Base-by-base conservation (phyloP, 257 asterid genomes). In the Solanum sitiens region DNA sequence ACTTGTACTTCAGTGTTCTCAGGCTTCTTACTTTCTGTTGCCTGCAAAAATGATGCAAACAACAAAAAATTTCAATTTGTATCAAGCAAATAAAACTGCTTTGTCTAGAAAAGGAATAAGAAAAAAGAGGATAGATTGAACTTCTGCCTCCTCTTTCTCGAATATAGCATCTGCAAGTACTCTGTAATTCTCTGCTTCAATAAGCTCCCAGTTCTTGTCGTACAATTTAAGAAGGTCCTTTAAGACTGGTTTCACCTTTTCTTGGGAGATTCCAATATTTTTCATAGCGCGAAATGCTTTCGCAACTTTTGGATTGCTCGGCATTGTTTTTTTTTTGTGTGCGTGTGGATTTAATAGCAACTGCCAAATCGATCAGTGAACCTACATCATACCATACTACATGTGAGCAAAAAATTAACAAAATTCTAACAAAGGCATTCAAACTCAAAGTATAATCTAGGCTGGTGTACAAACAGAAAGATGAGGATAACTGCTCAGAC, bases 141-240 rank as follows among this genome's bases (percentile, higher is more conserved):
- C 98, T 90, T 92, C 87, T n/a, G 82, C 85, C 89, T 93, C 96
- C 77, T 94, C 97, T 83, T 86, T 87, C 76, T 95, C 98, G 89
- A 94, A 93, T 82, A 97, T 95, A 83, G 98, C 98, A 92, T 97
- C 98, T 8, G 94, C 94, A 82, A 97, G 99, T 89, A 90, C 96
- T 83, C 98, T 91, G 90, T 94, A 97, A 61, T 93, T 94, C 90
- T 93, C 98, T 75, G 87, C 96, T 90, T 95, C 99, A 86, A 97
- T 97, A 67, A 88, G 97, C 68, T 68, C 93, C 99, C 99, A 97
- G 87, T 95, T 95, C 86, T 94, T 92, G 35, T 94, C 93, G 86
- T 88, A 94, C 92, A 94, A 39, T 89, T 86, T 92, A 90, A 97
- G 87, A 87, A 97, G 93, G 13, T 18, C 68, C 93, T 95, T 94